phyloP scores from a whole-genome alignment of 2,329 filamentous ascomycete genomes.

The Aureobasidium sp. region DNA sequence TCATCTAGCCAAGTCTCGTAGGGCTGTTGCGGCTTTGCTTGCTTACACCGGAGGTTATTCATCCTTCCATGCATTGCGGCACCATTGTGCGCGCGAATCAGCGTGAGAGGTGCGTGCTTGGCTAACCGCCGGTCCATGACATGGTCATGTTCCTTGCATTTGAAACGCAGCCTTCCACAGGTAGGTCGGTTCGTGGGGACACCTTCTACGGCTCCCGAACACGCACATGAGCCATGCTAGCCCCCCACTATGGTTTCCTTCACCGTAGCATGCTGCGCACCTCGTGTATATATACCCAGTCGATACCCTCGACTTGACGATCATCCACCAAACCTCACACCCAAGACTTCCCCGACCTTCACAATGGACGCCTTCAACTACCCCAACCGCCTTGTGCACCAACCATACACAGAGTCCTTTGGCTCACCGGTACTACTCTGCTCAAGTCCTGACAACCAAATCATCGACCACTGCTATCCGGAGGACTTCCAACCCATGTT shows the following conservation, averaged over 20 bases:
- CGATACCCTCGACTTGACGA: constrained; percentile 9
- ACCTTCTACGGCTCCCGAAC: constrained; percentile 4
- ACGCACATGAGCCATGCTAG: constrained; percentile 7
- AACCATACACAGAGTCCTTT: constrained; percentile 1
- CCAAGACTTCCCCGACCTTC: background rate
- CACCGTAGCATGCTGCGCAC: constrained; percentile 2
- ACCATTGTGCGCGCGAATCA: constrained; percentile 1
- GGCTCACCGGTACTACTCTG: constrained; percentile 4
- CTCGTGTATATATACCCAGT: constrained; percentile 10
- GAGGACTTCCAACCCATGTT: constrained; percentile 7
- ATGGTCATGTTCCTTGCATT: constrained; percentile 9
- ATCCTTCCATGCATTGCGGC: constrained; percentile 8
- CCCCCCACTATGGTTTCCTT: constrained; percentile 1
- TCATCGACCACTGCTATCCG: constrained; percentile 9
- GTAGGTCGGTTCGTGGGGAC: constrained; percentile 7
- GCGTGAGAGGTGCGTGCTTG: constrained; percentile 1
- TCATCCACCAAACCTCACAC: background rate
- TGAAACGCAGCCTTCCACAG: constrained; percentile 11
- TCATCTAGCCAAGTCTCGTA: constrained; percentile 1
- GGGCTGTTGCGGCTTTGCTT: constrained; percentile 8
- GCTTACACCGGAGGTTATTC: constrained; percentile 2
- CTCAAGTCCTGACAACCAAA: constrained; percentile 10
- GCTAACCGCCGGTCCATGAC: background rate
- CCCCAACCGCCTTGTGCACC: background rate
- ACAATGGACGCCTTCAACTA: constrained; percentile 9